Evolutionary conservation across 2,329 filamentous ascomycete species (phyloP).

Genomic region (Drechslera avenae): DNA sequence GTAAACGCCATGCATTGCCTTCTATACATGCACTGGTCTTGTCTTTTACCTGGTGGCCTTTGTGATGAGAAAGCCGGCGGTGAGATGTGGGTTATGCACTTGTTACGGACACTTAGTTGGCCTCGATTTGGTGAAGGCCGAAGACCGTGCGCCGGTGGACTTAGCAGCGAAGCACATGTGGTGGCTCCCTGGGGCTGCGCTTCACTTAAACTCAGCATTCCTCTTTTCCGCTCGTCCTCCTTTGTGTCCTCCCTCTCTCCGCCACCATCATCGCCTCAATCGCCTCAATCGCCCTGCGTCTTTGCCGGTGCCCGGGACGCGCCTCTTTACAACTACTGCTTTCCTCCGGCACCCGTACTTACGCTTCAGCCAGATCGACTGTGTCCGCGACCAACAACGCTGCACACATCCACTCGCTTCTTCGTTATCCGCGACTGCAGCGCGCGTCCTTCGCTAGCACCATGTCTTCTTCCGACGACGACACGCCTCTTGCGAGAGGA

Average conservation of each 20-base stretch:
- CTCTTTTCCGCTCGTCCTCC: conserved; percentile 28
- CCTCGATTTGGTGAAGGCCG: conserved; percentile 32
- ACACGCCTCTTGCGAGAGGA: conserved; percentile 71
- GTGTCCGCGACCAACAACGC: conserved; percentile 37
- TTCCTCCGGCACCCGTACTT: conserved; percentile 27
- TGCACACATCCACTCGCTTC: conserved; percentile 34
- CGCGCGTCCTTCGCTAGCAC: conserved; percentile 31
- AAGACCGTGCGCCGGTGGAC: conserved; percentile 29
- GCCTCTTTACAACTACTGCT: conserved; percentile 14
- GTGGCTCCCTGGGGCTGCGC: conserved; percentile 28
- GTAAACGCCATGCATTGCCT: background rate
- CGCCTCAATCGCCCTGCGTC: conserved; percentile 19
- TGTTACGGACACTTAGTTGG: conserved; percentile 31
- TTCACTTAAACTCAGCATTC: conserved; percentile 42
- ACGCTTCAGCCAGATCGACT: conserved; percentile 33
- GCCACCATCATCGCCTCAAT: conserved; percentile 20
- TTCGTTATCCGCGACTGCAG: conserved; percentile 26
- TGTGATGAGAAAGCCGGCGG: no score
- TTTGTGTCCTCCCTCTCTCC: conserved; percentile 23
- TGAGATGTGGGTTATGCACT: conserved; percentile 18
- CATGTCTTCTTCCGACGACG: conserved; percentile 77
- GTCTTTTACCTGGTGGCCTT: no score
- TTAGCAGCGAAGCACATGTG: conserved; percentile 25
- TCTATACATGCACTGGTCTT: background rate
- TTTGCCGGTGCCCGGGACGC: conserved; percentile 24